Conservation (phyloP, 163 green algal species). For the Scenedesmus sp. region DNA sequence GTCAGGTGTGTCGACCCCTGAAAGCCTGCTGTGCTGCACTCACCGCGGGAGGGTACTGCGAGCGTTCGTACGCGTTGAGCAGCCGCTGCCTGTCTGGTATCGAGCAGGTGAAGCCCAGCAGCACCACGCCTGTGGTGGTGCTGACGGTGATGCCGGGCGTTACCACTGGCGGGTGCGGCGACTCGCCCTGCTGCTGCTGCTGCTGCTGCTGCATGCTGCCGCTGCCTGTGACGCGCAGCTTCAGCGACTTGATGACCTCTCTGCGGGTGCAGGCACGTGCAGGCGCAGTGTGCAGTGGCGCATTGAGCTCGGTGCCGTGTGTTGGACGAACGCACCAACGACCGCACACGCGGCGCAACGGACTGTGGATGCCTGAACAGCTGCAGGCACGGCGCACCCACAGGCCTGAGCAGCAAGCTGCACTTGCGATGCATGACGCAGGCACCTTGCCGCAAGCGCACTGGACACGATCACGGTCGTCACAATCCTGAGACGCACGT, state of each 20-base stretch:
- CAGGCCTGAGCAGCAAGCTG: too few species aligned
- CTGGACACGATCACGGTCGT: too few species aligned
- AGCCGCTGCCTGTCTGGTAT: slow-evolving; percentile 53
- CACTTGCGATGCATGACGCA: too few species aligned
- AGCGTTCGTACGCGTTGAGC: slow-evolving; percentile 49
- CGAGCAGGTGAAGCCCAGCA: slow-evolving; percentile 27
- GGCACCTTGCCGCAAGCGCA: too few species aligned
- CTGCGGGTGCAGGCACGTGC: neutral
- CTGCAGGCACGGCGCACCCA: too few species aligned
- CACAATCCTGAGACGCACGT: too few species aligned
- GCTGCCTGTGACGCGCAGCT: slow-evolving; percentile 42
- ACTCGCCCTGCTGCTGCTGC: slow-evolving; percentile 34
- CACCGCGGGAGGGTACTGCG: slow-evolving; percentile 45
- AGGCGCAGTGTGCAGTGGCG: neutral
- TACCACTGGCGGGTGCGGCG: slow-evolving; percentile 33
- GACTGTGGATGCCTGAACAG: too few species aligned
- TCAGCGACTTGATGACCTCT: slow-evolving; percentile 49
- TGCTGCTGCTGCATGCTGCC: slow-evolving; percentile 33
- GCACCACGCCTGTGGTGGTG: slow-evolving; percentile 14
- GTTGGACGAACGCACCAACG: too few species aligned
- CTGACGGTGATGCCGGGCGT: slow-evolving; percentile 7
- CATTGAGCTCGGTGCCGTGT: neutral
- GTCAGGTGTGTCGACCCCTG: too few species aligned
- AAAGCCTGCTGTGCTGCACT: neutral
- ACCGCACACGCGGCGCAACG: too few species aligned